A percentile compares a stretch with the other conserved stretches of the same genome.
Evolutionary conservation across 768 basidiomycete genomes (phyloP).

Genomic region (Peribolospora baueri): DNA sequence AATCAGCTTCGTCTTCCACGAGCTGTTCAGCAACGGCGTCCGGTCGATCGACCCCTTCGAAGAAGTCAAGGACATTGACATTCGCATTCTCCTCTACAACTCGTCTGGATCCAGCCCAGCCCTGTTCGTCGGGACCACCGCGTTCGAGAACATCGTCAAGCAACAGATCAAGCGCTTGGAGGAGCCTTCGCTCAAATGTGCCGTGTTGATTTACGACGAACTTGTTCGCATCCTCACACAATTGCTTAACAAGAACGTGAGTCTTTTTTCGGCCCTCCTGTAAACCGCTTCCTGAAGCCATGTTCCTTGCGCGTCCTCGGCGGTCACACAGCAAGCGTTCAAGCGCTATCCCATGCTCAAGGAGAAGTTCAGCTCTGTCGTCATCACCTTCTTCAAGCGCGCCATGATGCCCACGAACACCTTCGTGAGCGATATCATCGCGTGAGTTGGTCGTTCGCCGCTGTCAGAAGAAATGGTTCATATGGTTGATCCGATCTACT

Average conservation of each 20-base stretch:
- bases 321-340: constrained; percentile 53
- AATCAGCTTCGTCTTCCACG: constrained; percentile 97
- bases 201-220: constrained; percentile 87
- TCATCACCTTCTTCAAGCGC: constrained; percentile 89
- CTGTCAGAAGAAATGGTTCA: not conserved
- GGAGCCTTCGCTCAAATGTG: constrained; percentile 80
- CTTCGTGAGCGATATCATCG: constrained; percentile 72
- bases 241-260: constrained; percentile 64
- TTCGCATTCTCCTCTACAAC: constrained; percentile 85
- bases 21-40: constrained; percentile 88
- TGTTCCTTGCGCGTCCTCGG: not conserved
- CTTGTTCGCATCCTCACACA: constrained; percentile 87
- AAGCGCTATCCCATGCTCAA: constrained; percentile 86
- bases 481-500: not conserved
- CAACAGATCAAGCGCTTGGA: constrained; percentile 94
- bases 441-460: constrained; percentile 29
- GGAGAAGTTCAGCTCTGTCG: constrained; percentile 84
- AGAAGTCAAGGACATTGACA: constrained; percentile 95
- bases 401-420: constrained; percentile 87
- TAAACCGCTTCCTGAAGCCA: not conserved
- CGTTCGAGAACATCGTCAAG: constrained; percentile 96
- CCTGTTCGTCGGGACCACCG: constrained; percentile 84
- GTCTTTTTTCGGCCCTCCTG: constrained; percentile 17
- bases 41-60: constrained; percentile 94
- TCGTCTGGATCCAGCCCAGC: constrained; percentile 94